Conservation (phyloP, 2,329 filamentous ascomycete species). For the Dendrostoma leiphaemia region DNA sequence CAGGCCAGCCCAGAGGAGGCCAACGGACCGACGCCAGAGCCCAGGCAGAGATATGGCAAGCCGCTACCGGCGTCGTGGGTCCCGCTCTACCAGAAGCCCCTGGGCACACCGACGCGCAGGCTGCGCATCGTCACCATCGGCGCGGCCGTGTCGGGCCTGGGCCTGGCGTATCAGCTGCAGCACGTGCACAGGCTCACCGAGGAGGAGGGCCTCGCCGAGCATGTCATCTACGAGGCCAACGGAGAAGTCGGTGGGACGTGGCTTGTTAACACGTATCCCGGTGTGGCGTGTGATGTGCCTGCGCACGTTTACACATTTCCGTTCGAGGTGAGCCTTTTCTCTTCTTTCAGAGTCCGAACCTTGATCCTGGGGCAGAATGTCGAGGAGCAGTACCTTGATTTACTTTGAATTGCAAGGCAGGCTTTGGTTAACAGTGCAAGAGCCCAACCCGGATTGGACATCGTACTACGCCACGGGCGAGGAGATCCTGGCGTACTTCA, state of each 20-base stretch:
- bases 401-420: background rate
- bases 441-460: conserved; percentile 52
- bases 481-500: conserved; percentile 65
- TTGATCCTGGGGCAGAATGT: no score
- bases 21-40: background rate
- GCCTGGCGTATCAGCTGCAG: conserved; percentile 12
- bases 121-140: conserved; percentile 15
- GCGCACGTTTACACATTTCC: conserved; percentile 65
- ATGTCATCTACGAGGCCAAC: conserved; percentile 65
- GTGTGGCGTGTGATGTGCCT: conserved; percentile 63
- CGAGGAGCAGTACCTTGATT: no score
- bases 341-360: background rate
- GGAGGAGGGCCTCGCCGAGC: conserved; percentile 29
- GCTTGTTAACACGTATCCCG: conserved; percentile 57
- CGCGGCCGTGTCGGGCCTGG: conserved; percentile 7
- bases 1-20: background rate
- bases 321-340: conserved; percentile 34
- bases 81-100: conserved; percentile 7
- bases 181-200: conserved; percentile 4
- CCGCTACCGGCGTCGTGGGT: conserved; percentile 8
- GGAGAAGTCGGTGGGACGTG: conserved; percentile 53
- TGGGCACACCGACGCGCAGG: conserved; percentile 6
- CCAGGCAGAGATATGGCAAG: conserved; percentile 3
- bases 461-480: conserved; percentile 62
- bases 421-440: conserved; percentile 14